Evolutionary conservation across 179 eudicot genomes (phyloP), one percentile per base, ranked within the genome.

Genomic region (Amaranthus tricolor): DNA sequence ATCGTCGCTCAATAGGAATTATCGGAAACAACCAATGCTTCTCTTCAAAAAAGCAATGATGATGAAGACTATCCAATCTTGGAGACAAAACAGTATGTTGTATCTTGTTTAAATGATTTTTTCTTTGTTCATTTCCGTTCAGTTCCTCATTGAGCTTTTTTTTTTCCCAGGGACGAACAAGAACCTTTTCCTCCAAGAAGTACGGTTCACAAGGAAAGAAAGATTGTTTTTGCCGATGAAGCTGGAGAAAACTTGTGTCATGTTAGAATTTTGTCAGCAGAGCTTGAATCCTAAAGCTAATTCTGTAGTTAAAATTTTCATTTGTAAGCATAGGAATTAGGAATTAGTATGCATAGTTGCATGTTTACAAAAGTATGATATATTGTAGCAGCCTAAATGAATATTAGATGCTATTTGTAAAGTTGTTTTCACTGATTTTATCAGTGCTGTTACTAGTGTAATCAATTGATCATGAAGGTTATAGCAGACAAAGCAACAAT

Each of bases 171-270:
- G 72, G 59, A 52, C 1, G 71, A 48, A 10, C 16, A 50, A 31
- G 19, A 31, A 14, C 77, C 63, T 40, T 62, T 81, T 51, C 74
- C 81, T 73, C 73, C 86, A 47, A 81, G 71, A 74, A 88, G 67
- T 57, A 70, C 52, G 43, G 62, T 14, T 45, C 82, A 77, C 0
- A 86, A 79, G 80, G 86, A 77, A 76, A 81, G 85, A 77, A 93
- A 85, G 83, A 93, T 95, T 66, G 80, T 61, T 15, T 95, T 95
- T 75, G 99, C 99, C 5, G 96, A 94, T 72, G 98, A 94, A 88
- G 97, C 87, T 54, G 98, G 98, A 59, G 93, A 93, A 58, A 84
- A 72, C 56, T 89, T 94, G 48, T 94, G 98, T 58, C 82, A 90
- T 55, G 87, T 94, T 78, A 89, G 78, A 82, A 69, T 85, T 24